phyloP scores from a whole-genome alignment of 2,329 filamentous ascomycete species.

The Pyrenophora teres region DNA sequence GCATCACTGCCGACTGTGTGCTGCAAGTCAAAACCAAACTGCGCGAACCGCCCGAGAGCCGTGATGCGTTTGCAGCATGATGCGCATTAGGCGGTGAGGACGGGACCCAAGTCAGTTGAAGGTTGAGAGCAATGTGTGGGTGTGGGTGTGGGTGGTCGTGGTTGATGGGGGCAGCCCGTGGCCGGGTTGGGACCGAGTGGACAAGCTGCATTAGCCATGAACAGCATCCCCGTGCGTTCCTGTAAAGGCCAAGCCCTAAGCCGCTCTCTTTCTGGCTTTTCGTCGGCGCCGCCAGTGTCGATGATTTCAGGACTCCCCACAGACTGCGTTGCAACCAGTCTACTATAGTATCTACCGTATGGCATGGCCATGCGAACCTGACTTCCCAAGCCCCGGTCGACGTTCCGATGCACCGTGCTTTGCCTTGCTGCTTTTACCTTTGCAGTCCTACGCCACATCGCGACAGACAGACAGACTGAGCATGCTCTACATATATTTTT shows the following conservation, averaged over 20 bases:
- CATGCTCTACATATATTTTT: conserved; percentile 34
- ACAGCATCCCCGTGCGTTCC: conserved; percentile 42
- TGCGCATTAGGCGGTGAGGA: conserved; percentile 45
- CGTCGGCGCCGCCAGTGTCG: conserved; percentile 21
- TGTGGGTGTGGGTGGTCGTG: too few species aligned
- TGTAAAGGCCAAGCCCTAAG: conserved; percentile 32
- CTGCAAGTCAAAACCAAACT: not conserved
- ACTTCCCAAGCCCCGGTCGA: conserved; percentile 33
- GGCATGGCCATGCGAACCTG: conserved; percentile 39
- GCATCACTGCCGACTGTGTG: conserved; percentile 26
- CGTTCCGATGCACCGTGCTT: conserved; percentile 33
- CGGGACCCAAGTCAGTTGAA: conserved; percentile 36
- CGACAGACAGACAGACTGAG: too few species aligned
- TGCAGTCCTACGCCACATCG: too few species aligned
- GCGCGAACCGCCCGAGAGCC: not conserved
- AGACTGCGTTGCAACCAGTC: conserved; percentile 26
- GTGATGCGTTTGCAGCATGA: conserved; percentile 32
- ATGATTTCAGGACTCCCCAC: conserved; percentile 31
- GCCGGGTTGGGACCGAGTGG: conserved; percentile 37
- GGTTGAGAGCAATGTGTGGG: too few species aligned
- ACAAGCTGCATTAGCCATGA: conserved; percentile 43
- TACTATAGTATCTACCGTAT: too few species aligned
- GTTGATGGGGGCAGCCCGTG: conserved; percentile 27
- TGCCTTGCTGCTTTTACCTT: conserved; percentile 25
- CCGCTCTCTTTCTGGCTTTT: conserved; percentile 12